Evolutionary conservation across 257 asterid genomes (phyloP), one percentile per base, ranked within the genome.

Genomic region (Echites panduratus): DNA sequence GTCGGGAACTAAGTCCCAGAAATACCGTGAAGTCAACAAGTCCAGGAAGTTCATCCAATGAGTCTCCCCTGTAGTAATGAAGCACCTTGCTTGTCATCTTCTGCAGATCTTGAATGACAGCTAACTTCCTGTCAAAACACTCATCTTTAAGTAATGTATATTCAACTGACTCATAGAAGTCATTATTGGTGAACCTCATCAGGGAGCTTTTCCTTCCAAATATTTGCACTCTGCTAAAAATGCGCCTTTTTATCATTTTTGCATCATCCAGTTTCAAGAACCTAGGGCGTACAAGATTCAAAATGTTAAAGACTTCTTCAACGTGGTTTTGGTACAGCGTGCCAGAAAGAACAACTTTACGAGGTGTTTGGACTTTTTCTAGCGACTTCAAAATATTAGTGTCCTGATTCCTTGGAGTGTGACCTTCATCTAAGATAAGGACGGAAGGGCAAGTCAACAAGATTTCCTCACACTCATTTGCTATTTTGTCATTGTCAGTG

Each of bases 271-370:
- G 75, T 75, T 84, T 86, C 44, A 93, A 73, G 79, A 93, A 93
- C 84, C 83, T 93, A 9, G 98, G 98, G 35, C 98, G 96, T 52
- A 93, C 97, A 45, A 93, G 97, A 72, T 93, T 91, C 77, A 93
- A 66, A 45, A 93, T 87, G 73, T 91, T 93, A 79, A 91, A 93
- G 29, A 93, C 96, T 78, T 93, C 98, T 75, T 81, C 86, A 40
- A 93, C 98, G 19, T 93, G 98, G 84, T 93, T 93, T 73, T 93
- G 97, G 74, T 89, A 93, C 7, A 93, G 87, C 0, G 98, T 93
- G 45, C 98, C 98, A 8, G 98, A 93, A 1, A 93, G 96, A 62
- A 93, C 96, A 59, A 93, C 96, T 79, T 93, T 93, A 73, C 96
- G 80, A 49, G 87, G 70, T n/a, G 97, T 91, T 80, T 88, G 89